Base-by-base conservation (phyloP, 305 asterid genomes). In the Plantago coronopus region DNA sequence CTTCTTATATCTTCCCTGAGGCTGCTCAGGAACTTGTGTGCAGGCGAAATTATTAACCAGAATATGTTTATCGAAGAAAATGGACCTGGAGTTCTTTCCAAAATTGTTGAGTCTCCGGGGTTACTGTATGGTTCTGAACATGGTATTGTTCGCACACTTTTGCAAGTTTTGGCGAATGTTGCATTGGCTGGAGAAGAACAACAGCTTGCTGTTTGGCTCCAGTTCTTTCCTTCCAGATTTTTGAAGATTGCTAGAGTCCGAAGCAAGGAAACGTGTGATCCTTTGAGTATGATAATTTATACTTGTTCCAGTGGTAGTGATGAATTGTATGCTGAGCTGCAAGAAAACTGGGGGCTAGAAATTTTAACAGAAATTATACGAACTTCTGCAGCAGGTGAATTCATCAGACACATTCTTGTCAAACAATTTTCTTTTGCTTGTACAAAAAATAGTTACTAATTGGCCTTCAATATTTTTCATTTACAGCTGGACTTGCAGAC, bases 91-190 rank as follows among this genome's bases (percentile, higher is more conserved):
- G 62, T 63, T 70, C 67, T 89, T 61, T 74, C 74, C 19, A 31
- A 61, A 48, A 62, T 89, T 56, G 53, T 80, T 53, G 68, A 56
- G 48, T 76, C 77, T 29, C 29, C 72, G 54, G 71, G 79, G 21
- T 57, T 66, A 58, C 64, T 59, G 58, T 72, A 70, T 56, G 78
- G 78, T 70, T 67, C 81, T 59, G 80, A 72, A 62, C 61, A 60
- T 63, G 74, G 48, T 58, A 42, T 76, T 40, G 74, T 85, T 46
- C 80, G 78, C 31, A 66, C 72, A 71, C 70, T 76, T 54, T 62
- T 91, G 83, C 98, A 91, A 83, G 75, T 86, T 65, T 61, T 88
- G 53, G 95, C 82, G 59, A 91, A 91, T 77, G 79, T 88, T 58
- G 69, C 90, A 47, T 77, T 88, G 75, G 95, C 82, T 18, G 91